These are phyloP conservation scores for Leccinum obscurum DNA, from an alignment of 768 basidiomycete species.

Conservation along the genomic window DNA sequence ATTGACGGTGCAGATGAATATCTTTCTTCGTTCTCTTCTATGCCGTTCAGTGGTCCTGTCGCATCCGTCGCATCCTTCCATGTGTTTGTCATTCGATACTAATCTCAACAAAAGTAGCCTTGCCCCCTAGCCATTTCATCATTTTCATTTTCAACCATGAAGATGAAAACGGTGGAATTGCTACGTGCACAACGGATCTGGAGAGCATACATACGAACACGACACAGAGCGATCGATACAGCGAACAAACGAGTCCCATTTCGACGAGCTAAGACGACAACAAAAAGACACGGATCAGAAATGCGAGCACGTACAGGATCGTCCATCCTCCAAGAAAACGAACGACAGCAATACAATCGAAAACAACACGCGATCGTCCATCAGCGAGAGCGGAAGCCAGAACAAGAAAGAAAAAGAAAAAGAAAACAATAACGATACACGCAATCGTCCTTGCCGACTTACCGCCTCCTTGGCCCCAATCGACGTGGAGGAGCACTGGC, in stretches of 20 bases:
- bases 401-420: neutral
- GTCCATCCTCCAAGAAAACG: constrained; percentile 10
- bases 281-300: neutral
- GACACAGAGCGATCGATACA: constrained; percentile 7
- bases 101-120: no score
- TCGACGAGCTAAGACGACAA: neutral
- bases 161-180: neutral
- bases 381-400: neutral
- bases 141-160: neutral
- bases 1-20: no score
- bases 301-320: constrained; percentile 1
- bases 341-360: constrained; percentile 1
- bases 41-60: no score
- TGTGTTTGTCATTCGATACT: no score
- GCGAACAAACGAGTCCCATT: neutral
- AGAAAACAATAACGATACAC: neutral
- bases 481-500: constrained; percentile 7
- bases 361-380: neutral
- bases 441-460: neutral
- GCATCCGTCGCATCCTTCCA: no score
- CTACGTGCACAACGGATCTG: neutral
- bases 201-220: neutral
- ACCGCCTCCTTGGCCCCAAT: constrained; percentile 13
- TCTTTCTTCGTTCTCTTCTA: no score
- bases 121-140: no score